Percentiles rank a stretch among this genome's conserved stretches.
phyloP scores from a whole-genome alignment of 371 early-diverging fungal species.

The Rhizomucor miehei region DNA sequence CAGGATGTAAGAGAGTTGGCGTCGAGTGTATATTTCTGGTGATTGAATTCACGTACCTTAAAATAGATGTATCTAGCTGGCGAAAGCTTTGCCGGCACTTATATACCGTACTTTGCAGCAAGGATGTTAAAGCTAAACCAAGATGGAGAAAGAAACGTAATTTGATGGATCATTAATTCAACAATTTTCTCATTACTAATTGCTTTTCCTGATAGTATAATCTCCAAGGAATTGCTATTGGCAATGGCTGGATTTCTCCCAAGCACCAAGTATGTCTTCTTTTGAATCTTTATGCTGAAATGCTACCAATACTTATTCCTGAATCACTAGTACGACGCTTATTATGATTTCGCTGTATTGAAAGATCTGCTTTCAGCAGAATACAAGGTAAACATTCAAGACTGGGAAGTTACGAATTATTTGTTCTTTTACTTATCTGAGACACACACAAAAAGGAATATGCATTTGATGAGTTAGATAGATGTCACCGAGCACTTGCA shows the following conservation, averaged over 20 bases:
- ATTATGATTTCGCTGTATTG: slow-evolving; percentile 43
- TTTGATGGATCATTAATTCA: no score
- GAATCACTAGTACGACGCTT: slow-evolving; percentile 48
- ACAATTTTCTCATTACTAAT: not conserved
- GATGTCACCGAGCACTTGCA: slow-evolving; percentile 23
- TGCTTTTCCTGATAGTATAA: slow-evolving; percentile 34
- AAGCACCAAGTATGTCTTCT: slow-evolving; percentile 56
- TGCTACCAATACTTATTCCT: not conserved
- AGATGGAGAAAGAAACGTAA: slow-evolving; percentile 19
- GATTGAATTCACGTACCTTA: not conserved
- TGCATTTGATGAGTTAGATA: slow-evolving; percentile 15
- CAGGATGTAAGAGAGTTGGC: slow-evolving; percentile 42
- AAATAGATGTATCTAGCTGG: slow-evolving; percentile 75
- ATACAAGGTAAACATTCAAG: slow-evolving; percentile 28
- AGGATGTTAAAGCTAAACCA: slow-evolving; percentile 56
- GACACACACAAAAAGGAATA: slow-evolving; percentile 5
- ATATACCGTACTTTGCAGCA: slow-evolving; percentile 77
- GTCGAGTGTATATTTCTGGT: slow-evolving; percentile 7
- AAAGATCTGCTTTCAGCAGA: slow-evolving; percentile 37
- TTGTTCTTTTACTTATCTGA: not conserved
- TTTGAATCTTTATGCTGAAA: not conserved
- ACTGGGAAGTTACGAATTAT: not conserved
- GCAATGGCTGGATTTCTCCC: slow-evolving; percentile 91
- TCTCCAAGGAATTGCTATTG: slow-evolving; percentile 71
- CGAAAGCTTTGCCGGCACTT: slow-evolving; percentile 86